Conservation (phyloP, 2,329 filamentous ascomycete genomes). For the Capronia epimyces region DNA sequence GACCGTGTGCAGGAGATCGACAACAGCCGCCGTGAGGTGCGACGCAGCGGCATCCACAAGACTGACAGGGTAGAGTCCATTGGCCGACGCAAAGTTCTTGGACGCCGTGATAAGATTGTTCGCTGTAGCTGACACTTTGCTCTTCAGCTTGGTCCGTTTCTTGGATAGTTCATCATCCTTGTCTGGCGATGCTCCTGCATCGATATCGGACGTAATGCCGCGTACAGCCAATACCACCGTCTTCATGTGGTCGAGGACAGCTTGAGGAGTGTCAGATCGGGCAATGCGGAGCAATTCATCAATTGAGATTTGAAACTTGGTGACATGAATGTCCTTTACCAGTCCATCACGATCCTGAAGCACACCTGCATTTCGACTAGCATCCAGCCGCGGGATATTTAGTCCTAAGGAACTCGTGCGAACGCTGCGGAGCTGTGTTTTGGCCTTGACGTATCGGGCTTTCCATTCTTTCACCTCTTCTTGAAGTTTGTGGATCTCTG, state of each 20-base stretch:
- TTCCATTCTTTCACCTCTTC: constrained; percentile 85
- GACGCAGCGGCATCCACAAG: constrained; percentile 88
- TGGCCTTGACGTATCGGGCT: constrained; percentile 77
- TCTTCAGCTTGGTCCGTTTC: constrained; percentile 65
- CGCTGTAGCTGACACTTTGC: constrained; percentile 81
- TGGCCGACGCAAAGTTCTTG: constrained; percentile 79
- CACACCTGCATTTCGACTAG: constrained; percentile 53
- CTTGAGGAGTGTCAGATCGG: constrained; percentile 65
- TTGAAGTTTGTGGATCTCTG: constrained; percentile 70
- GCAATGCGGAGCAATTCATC: constrained; percentile 81
- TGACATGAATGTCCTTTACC: constrained; percentile 87
- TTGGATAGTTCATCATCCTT: constrained; percentile 51
- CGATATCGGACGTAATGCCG: constrained; percentile 75
- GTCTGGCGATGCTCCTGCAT: constrained; percentile 51
- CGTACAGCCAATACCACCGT: constrained; percentile 75
- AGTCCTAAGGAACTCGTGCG: constrained; percentile 75
- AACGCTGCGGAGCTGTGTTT: constrained; percentile 77
- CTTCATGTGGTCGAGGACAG: constrained; percentile 81
- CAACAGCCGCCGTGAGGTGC: constrained; percentile 76
- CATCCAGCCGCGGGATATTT: constrained; percentile 42
- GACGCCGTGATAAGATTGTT: constrained; percentile 94
- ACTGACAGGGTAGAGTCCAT: constrained; percentile 85
- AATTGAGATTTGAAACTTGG: constrained; percentile 88
- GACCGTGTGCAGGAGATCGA: constrained; percentile 76
- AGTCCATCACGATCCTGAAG: constrained; percentile 68